phyloP scores from a whole-genome alignment of 225 moss, liverwort and hornwort species.

The Sphagnum contortum region DNA sequence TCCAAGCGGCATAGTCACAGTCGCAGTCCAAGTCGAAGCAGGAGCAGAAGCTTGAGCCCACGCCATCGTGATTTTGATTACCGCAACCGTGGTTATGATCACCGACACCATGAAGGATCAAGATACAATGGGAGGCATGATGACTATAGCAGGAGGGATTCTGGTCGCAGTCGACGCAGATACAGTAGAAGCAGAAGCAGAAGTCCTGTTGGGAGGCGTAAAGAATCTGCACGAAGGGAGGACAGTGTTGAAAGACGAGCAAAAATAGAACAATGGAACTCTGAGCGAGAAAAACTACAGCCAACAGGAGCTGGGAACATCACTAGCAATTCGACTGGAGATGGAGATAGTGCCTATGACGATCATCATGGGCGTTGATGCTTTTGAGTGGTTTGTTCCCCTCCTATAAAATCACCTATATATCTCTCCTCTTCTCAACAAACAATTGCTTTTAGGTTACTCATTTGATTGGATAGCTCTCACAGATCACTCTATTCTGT shows the following conservation, averaged over 20 bases:
- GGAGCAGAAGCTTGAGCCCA: conserved; percentile 28
- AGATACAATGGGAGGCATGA: conserved; percentile 30
- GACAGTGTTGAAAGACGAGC: too few relatives aligned
- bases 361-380: too few relatives aligned
- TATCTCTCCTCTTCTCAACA: not conserved
- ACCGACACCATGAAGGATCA: conserved; percentile 13
- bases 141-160: conserved; percentile 14
- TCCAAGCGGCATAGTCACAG: conserved; percentile 21
- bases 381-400: too few relatives aligned
- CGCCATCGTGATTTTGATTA: conserved; percentile 29
- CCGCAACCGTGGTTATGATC: conserved; percentile 27
- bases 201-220: conserved; percentile 14
- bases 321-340: too few relatives aligned
- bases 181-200: conserved; percentile 14
- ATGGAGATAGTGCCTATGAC: too few relatives aligned
- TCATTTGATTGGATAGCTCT: not conserved
- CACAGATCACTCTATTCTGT: conserved; percentile 18
- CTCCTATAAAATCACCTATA: too few relatives aligned
- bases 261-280: too few relatives aligned
- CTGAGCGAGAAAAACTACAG: too few relatives aligned
- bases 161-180: conserved; percentile 2
- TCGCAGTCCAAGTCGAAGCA: conserved; percentile 16
- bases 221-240: not conserved
- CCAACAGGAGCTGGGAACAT: too few relatives aligned
- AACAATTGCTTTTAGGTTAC: not conserved